Conservation (phyloP, 148 eudicot genomes). For the Bassia scoparia region DNA sequence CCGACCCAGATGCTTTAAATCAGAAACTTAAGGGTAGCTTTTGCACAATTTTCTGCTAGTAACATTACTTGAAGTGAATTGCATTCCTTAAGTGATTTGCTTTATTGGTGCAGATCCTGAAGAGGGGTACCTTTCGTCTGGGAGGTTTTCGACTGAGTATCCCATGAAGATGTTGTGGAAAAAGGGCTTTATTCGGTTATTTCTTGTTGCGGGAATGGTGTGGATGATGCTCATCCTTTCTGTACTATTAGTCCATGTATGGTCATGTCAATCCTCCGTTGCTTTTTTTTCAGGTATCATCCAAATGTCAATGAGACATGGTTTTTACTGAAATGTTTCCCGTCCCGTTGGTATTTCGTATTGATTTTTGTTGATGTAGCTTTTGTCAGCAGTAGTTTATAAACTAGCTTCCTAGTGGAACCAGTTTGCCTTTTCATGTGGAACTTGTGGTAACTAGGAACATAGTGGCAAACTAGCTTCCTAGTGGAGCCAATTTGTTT, state of each 20-base stretch:
- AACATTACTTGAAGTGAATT: neutral
- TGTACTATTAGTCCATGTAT: constrained; percentile 66
- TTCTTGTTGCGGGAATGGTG: constrained; percentile 78
- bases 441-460: too few relatives aligned
- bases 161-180: constrained; percentile 70
- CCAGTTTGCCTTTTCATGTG: too few relatives aligned
- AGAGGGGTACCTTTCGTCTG: constrained; percentile 37
- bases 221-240: constrained; percentile 85
- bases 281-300: constrained; percentile 82
- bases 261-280: constrained; percentile 94
- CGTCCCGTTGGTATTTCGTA: neutral
- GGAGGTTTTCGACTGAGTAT: constrained; percentile 47
- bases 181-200: constrained; percentile 72
- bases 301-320: neutral
- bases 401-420: too few relatives aligned
- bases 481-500: too few relatives aligned
- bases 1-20: constrained; percentile 37
- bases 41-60: neutral
- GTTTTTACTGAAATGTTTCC: neutral
- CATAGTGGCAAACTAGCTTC: too few relatives aligned
- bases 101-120: constrained; percentile 43
- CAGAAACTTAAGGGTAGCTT: constrained; percentile 36
- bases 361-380: neutral
- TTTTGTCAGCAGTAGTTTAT: constrained; percentile 4
- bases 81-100: neutral